Percentiles rank a stretch among this genome's conserved stretches.
These are phyloP conservation scores for Ochromonas danica DNA, from an alignment of 108 stramenopile genomes.

Conservation along the genomic window DNA sequence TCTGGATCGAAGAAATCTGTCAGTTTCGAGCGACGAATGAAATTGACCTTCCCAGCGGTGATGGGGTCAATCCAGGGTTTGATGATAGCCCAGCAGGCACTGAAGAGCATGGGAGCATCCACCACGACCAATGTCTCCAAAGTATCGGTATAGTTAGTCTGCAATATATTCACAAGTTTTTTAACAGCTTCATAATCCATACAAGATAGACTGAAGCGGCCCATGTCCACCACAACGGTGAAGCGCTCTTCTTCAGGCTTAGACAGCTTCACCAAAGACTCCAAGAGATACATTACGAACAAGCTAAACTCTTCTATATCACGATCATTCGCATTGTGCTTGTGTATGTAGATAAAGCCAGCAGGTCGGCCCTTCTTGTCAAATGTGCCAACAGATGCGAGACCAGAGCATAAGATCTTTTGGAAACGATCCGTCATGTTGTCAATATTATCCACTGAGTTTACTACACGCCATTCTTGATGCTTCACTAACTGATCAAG, in stretches of 20 bases:
- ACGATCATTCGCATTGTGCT: background rate
- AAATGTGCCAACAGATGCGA: background rate
- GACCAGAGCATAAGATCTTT: background rate
- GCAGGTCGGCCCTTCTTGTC: background rate
- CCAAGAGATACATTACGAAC: background rate
- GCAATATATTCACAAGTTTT: slow-evolving; percentile 18
- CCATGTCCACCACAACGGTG: background rate
- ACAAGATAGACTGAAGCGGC: background rate
- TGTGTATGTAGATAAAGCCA: background rate
- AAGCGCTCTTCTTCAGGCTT: background rate
- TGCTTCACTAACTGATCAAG: background rate
- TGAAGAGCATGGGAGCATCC: slow-evolving; percentile 39
- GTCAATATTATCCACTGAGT: background rate
- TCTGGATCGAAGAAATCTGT: too few species aligned
- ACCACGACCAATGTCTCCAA: slow-evolving; percentile 41
- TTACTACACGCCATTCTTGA: background rate
- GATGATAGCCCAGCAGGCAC: slow-evolving; percentile 34
- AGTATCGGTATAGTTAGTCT: slow-evolving; percentile 43
- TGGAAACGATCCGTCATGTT: background rate
- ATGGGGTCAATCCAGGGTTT: slow-evolving; percentile 38
- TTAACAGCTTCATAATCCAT: background rate
- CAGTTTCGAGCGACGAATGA: too few species aligned
- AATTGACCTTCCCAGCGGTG: slow-evolving; percentile 35
- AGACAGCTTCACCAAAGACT: background rate
- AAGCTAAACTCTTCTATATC: background rate